A percentile compares a stretch with the other conserved stretches of the same genome.
Conservation (phyloP, 352 stramenopile genomes). For the Globisporangium uncinulatum region DNA sequence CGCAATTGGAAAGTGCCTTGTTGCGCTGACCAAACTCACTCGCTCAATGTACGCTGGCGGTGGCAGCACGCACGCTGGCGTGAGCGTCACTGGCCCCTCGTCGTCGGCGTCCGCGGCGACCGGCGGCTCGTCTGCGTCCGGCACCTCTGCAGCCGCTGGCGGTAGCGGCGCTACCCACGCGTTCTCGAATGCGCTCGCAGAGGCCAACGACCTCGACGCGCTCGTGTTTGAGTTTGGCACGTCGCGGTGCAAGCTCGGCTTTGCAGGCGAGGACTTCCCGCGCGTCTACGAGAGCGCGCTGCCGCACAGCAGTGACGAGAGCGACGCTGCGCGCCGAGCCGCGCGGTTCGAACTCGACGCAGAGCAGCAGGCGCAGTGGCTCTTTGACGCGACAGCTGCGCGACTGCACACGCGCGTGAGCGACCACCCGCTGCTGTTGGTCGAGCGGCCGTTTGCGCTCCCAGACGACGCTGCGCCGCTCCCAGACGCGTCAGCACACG, state of each 20-base stretch:
- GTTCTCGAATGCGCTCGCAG: slow-evolving; percentile 44
- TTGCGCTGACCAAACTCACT: too few relatives aligned
- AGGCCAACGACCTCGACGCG: slow-evolving; percentile 71
- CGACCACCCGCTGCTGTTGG: slow-evolving; percentile 59
- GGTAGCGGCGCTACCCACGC: background rate
- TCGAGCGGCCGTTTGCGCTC: slow-evolving; percentile 58
- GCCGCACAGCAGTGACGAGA: slow-evolving; percentile 12
- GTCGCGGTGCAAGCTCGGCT: slow-evolving; percentile 74
- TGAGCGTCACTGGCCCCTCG: too few relatives aligned
- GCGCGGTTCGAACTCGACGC: slow-evolving; percentile 51
- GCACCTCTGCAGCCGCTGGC: background rate
- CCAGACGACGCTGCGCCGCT: slow-evolving; percentile 31
- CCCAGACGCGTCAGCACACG: background rate
- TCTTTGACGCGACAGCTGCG: slow-evolving; percentile 46
- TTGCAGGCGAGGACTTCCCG: slow-evolving; percentile 85
- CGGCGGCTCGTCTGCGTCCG: background rate
- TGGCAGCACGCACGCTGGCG: slow-evolving; percentile 8
- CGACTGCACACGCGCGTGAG: slow-evolving; percentile 48
- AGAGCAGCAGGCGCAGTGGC: slow-evolving; percentile 60
- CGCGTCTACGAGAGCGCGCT: slow-evolving; percentile 57
- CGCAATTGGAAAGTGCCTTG: too few relatives aligned
- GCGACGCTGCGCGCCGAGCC: slow-evolving; percentile 13
- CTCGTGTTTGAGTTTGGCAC: slow-evolving; percentile 80
- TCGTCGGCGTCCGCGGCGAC: background rate
- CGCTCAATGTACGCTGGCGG: slow-evolving; percentile 11